phyloP scores from a whole-genome alignment of 192 early-diverging fungal species.

The Coemansia sp. region DNA sequence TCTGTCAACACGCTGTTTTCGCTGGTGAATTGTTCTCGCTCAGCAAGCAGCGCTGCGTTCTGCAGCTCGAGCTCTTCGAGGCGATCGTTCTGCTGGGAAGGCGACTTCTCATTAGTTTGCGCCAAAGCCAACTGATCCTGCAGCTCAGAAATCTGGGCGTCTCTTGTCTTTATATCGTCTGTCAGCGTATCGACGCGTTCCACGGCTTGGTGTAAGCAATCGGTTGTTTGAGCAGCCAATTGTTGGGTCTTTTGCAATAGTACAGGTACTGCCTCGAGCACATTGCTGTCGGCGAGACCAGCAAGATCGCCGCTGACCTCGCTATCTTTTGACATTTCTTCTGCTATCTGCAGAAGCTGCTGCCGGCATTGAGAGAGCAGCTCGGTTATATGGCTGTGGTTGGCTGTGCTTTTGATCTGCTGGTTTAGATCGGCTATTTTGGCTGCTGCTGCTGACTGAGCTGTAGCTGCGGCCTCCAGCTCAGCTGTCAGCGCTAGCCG shows the following conservation, averaged over 20 bases:
- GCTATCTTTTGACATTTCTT: not conserved
- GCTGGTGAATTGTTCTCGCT: conserved; percentile 38
- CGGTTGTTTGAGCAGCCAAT: not conserved
- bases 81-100: conserved; percentile 40
- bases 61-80: conserved; percentile 57
- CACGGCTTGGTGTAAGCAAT: not conserved
- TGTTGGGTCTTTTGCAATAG: not conserved
- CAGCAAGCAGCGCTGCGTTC: conserved; percentile 60
- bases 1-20: conserved; percentile 30
- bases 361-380: conserved; percentile 8
- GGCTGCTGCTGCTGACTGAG: conserved; percentile 21
- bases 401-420: conserved; percentile 20
- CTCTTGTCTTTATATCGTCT: conserved; percentile 6
- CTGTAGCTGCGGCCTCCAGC: conserved; percentile 3
- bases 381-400: conserved; percentile 13
- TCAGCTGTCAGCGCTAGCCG: not conserved
- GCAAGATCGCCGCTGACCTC: not conserved
- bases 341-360: conserved; percentile 1
- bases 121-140: not conserved
- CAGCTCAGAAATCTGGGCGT: conserved; percentile 7
- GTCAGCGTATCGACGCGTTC: conserved; percentile 1
- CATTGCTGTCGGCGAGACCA: not conserved
- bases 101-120: conserved; percentile 1
- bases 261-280: not conserved
- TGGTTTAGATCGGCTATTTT: conserved; percentile 18